phyloP scores from a whole-genome alignment of 108 stramenopile genomes.

The Nitzschia sp. region DNA sequence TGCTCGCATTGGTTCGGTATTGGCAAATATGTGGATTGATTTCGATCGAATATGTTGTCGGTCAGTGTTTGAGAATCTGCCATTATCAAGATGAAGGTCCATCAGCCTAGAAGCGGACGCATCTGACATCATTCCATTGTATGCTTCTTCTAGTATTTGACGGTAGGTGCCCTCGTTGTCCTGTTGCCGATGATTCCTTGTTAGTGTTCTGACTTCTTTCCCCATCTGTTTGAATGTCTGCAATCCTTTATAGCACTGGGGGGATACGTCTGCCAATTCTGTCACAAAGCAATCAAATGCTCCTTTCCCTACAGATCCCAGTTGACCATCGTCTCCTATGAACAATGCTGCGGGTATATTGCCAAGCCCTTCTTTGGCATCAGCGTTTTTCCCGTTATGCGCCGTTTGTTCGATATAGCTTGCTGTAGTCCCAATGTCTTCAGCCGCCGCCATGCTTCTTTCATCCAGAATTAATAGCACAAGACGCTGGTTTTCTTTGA shows the following conservation, averaged over 20 bases:
- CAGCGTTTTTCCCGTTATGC: background rate
- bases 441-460: background rate
- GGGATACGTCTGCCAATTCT: background rate
- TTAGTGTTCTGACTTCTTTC: background rate
- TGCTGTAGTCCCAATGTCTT: background rate
- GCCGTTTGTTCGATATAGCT: background rate
- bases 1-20: background rate
- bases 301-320: background rate
- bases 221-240: background rate
- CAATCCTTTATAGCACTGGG: background rate
- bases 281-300: background rate
- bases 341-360: background rate
- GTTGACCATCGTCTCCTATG: background rate
- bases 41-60: background rate
- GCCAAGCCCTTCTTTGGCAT: background rate
- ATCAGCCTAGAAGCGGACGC: background rate
- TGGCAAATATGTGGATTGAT: background rate
- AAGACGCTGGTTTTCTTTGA: background rate
- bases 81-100: background rate
- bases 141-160: background rate
- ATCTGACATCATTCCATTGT: background rate
- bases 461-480: background rate
- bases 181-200: background rate
- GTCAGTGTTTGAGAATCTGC: background rate
- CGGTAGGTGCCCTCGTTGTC: background rate